Base-by-base conservation (phyloP, 441 rosid genomes). In the Brassica balearica region DNA sequence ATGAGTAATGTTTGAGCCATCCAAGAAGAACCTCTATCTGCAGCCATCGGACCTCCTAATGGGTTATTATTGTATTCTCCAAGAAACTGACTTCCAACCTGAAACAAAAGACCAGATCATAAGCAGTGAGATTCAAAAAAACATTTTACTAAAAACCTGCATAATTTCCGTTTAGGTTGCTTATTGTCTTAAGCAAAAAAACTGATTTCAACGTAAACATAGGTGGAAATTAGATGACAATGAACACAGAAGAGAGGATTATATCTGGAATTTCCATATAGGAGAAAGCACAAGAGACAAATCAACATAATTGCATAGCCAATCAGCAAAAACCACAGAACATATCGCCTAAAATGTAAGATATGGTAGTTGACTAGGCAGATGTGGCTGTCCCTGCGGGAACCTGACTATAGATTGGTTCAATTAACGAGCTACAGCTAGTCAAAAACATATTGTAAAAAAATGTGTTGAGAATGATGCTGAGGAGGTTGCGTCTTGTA, bases 1-100 rank as follows among this genome's bases (percentile, higher is more conserved):
- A 79, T 89, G 94, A 25, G 86, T 14, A 71, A 84, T 74, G 43
- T 84, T 32, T 23, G 86, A 82, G 82, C 71, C 83, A 90, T 87
- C 98, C 94, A 91, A 55, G 92, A 83, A 56, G 96, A 74, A 78
- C 94, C 96, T 85, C 98, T 82, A 71, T 93, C 98, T 17, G 81
- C 79, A 74, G 89, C 91, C 87, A 88, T 84, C 14, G 88, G 62
- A 73, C 80, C 83, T 53, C 91, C 91, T 73, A 75, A 77, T 69
- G 85, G 96, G 82, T 84, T 87, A 86, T 80, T 85, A 82, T 80
- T 89, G 34, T 90, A 95, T 9, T 85, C 68, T 68, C 92, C 97
- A 27, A 86, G 55, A 83, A 83, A 91, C 19, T 89, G 85, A 78
- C 88, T 88, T 71, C 89, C 96, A 0, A 77, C 87, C 99, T 93